Evolutionary conservation across 2,329 filamentous ascomycete species (phyloP), one percentile per base, ranked within the genome.

Genomic region (Colletotrichum chlorophyti): DNA sequence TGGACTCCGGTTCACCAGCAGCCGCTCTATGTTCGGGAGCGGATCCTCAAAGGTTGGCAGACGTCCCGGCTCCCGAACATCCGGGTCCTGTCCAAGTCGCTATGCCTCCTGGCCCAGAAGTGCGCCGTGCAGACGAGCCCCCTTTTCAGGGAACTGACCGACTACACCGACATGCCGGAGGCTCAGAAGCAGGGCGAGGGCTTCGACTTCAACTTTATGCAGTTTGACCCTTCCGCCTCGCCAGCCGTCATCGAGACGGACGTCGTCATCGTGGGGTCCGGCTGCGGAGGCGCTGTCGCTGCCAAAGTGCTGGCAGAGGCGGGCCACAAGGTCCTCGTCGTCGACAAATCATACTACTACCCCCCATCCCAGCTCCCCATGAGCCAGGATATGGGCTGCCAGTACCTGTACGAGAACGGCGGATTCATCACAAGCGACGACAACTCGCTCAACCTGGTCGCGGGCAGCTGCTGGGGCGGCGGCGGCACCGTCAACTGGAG

Each of bases 401-500:
- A 79, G 6, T 84, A 90, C 66, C 77, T 97, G 24, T 95, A 85
- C 66, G 90, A 93, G 65, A 86, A 85, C 60, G 83, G 83, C 19
- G 90, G 89, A 7, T 71, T 84, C 15, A 65, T 82, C 5, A 66
- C 80, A 64, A 78, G 79, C 61, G 78, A 89, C 60, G 83, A 90
- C 66, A 76, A 77, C 10, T 81, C 83, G 6, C 77, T 88, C 27
- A 82, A 76, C 14, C 72, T 94, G 11, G 70, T 91, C 3, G 84
- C 89, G 0, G 93, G 91, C 2, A 83, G 85, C 53, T 84, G 84
- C 27, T 96, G 90, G 85, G 93, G 93, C 26, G 93, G 93, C 37
- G 93, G 93, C 53, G 93, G 93, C 6, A 92, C 91, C 0, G 75
- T 97, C 65, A 97, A 97, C 73, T 97, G 93, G 93, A 90, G 82